Percentiles rank a stretch among this genome's conserved stretches.
These are phyloP conservation scores for Colletotrichum aenigma DNA, from an alignment of 2,329 filamentous ascomycete genomes.

Conservation along the genomic window DNA sequence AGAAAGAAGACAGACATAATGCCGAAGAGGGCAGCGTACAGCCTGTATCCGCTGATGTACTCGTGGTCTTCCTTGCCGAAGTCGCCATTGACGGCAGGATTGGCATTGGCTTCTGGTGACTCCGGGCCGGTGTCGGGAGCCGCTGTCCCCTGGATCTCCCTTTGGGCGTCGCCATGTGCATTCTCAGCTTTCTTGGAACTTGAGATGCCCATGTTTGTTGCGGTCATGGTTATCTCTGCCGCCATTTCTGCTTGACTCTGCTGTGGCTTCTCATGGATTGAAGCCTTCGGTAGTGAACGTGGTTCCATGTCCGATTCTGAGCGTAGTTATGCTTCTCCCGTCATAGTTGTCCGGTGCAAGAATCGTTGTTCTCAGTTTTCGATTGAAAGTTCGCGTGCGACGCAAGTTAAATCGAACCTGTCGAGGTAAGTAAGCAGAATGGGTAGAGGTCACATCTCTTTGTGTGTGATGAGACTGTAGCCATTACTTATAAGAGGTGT, in stretches of 20 bases:
- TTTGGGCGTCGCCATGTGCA: not conserved
- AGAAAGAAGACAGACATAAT: not conserved
- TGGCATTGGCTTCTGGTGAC: not conserved
- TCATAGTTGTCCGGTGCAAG: not conserved
- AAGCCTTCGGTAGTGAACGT: not conserved
- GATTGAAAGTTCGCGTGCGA: not conserved
- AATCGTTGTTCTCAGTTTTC: accelerated
- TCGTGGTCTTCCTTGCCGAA: not conserved
- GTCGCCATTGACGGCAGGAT: not conserved
- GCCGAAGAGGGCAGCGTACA: not conserved
- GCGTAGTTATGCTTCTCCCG: not conserved
- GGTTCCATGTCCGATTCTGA: not conserved
- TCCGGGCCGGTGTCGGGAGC: accelerated
- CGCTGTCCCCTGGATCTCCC: accelerated
- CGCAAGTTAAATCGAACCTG: accelerated
- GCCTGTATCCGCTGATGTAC: not conserved
- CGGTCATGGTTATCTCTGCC: not conserved
- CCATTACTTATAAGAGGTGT: not conserved
- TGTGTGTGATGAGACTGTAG: not conserved
- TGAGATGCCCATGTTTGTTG: not conserved
- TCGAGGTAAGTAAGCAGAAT: not conserved
- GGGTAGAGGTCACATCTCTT: accelerated
- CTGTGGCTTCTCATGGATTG: not conserved
- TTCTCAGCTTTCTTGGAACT: not conserved
- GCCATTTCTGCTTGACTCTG: not conserved